Conservation (phyloP, 306 rosid genomes). For the Vigna mungo region DNA sequence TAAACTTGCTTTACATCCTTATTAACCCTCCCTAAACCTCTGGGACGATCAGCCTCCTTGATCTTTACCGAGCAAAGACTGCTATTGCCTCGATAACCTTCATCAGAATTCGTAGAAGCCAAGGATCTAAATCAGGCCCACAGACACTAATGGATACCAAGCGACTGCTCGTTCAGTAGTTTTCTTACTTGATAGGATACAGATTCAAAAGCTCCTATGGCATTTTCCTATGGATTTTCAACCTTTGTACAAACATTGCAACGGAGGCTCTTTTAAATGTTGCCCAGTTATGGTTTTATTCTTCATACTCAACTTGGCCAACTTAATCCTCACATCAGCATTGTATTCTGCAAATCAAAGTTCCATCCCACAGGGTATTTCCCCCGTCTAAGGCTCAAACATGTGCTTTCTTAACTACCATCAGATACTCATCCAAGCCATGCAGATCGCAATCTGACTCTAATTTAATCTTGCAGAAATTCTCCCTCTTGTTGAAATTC, state of each 20-base stretch:
- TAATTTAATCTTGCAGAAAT: not conserved
- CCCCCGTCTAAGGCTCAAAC: not conserved
- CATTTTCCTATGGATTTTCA: not conserved
- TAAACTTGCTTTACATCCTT: not conserved
- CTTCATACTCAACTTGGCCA: not conserved
- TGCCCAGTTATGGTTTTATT: not conserved
- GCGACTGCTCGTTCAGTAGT: not conserved
- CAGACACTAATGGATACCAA: not conserved
- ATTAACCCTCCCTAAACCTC: not conserved
- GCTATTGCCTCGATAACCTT: conserved; percentile 21
- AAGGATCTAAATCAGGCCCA: conserved; percentile 37
- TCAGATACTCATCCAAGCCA: not conserved
- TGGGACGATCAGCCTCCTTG: conserved; percentile 10
- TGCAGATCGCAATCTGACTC: not conserved
- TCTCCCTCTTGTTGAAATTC: not conserved
- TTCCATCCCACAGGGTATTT: not conserved
- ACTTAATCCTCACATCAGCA: not conserved
- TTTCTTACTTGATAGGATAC: not conserved
- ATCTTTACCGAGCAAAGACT: conserved; percentile 34
- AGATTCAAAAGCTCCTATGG: not conserved
- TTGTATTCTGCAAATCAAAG: not conserved
- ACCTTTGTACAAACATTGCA: not conserved
- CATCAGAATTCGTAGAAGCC: conserved; percentile 45
- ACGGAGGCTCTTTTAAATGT: not conserved
- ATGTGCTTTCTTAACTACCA: not conserved